A percentile compares a stretch with the other conserved stretches of the same genome.
Conservation (phyloP, 2,329 filamentous ascomycete genomes). For the Aschersonia sp. region DNA sequence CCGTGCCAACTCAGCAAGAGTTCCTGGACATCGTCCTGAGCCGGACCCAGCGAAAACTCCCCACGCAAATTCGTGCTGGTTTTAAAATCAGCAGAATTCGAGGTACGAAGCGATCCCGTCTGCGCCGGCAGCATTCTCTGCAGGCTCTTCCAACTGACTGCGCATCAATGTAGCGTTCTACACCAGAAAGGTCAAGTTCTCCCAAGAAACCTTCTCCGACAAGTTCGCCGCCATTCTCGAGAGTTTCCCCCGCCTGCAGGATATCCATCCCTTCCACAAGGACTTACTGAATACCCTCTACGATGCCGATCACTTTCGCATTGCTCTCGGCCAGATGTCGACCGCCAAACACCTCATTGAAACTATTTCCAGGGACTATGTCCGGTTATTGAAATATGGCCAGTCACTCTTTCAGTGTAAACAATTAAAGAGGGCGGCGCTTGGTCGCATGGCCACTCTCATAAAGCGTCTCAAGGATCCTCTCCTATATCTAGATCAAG, state of each 20-base stretch:
- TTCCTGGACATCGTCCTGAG: slow-evolving; percentile 96
- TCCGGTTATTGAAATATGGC: slow-evolving; percentile 82
- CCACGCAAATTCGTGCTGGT: slow-evolving; percentile 87
- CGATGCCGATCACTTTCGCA: slow-evolving; percentile 95
- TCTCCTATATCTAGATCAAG: slow-evolving; percentile 83
- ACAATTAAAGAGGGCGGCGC: slow-evolving; percentile 87
- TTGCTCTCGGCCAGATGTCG: slow-evolving; percentile 88
- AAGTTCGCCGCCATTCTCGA: slow-evolving; percentile 85
- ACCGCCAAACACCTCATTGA: slow-evolving; percentile 95
- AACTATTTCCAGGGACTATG: slow-evolving; percentile 90
- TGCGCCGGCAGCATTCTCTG: not conserved
- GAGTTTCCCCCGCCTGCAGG: slow-evolving; percentile 80
- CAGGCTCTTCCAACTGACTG: not conserved
- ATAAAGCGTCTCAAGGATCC: slow-evolving; percentile 91
- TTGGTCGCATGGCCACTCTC: slow-evolving; percentile 97
- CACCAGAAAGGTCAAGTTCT: slow-evolving; percentile 96
- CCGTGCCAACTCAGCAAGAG: slow-evolving; percentile 83
- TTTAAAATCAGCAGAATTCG: slow-evolving; percentile 92
- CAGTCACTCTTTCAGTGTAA: slow-evolving; percentile 98
- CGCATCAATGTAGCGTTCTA: slow-evolving; percentile 58
- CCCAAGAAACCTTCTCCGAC: slow-evolving; percentile 89
- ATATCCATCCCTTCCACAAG: slow-evolving; percentile 88
- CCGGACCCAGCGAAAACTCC: slow-evolving; percentile 79
- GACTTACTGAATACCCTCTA: slow-evolving; percentile 86
- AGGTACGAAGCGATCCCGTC: slow-evolving; percentile 20